These are phyloP conservation scores for Moricandia moricandioides DNA, from an alignment of 345 rosid species.

Conservation along the genomic window DNA sequence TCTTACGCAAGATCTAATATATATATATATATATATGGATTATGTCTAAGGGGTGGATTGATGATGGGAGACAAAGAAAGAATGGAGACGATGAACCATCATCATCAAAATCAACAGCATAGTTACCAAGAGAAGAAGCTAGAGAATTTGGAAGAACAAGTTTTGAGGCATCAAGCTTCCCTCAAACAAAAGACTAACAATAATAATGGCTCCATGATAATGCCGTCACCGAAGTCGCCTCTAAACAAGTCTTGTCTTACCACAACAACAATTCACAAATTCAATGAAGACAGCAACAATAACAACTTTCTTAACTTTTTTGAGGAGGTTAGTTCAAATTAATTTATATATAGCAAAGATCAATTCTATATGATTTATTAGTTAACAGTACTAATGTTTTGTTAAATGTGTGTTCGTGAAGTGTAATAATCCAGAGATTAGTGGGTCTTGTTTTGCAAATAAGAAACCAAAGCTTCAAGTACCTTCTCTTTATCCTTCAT, in stretches of 20 bases:
- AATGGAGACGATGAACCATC: slow-evolving; percentile 31
- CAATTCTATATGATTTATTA: neutral
- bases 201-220: slow-evolving; percentile 4
- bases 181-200: slow-evolving; percentile 24
- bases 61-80: slow-evolving; percentile 54
- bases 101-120: slow-evolving; percentile 22
- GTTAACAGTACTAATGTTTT: neutral
- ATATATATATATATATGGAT: neutral
- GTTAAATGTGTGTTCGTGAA: slow-evolving; percentile 24
- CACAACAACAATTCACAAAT: slow-evolving; percentile 1
- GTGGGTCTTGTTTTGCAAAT: slow-evolving; percentile 46
- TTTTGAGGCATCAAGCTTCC: slow-evolving; percentile 14
- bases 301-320: slow-evolving; percentile 17
- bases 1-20: slow-evolving; percentile 8
- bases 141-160: slow-evolving; percentile 27
- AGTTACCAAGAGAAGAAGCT: slow-evolving; percentile 16
- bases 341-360: neutral
- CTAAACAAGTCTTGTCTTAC: slow-evolving; percentile 29
- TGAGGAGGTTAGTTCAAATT: slow-evolving; percentile 6
- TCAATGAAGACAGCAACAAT: slow-evolving; percentile 12
- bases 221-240: slow-evolving; percentile 35
- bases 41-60: slow-evolving; percentile 54
- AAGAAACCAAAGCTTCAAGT: slow-evolving; percentile 87
- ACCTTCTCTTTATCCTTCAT: slow-evolving; percentile 37
- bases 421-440: slow-evolving; percentile 64